phyloP scores from a whole-genome alignment of 768 basidiomycete genomes.

The Lentinula detonsa region DNA sequence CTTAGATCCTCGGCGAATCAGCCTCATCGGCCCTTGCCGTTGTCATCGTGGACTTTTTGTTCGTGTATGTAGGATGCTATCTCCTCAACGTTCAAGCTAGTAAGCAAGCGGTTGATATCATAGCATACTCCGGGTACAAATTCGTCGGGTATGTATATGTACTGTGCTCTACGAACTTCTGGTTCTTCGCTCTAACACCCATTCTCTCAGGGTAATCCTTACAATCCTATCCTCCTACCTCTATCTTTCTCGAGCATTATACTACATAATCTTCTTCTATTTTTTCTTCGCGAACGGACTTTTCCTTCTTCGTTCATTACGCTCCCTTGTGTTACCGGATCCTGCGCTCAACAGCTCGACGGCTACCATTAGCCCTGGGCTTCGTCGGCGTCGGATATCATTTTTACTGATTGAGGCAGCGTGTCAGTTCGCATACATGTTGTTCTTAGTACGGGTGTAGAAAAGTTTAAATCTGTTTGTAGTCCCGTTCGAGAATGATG shows the following conservation, averaged over 20 bases:
- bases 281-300: conserved; percentile 86
- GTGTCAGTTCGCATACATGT: conserved; percentile 82
- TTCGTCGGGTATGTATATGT: conserved; percentile 75
- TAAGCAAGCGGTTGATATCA: conserved; percentile 68
- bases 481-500: not conserved
- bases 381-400: conserved; percentile 78
- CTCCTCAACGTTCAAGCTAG: conserved; percentile 79
- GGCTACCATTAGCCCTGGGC: conserved; percentile 67
- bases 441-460: conserved; percentile 58
- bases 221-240: conserved; percentile 26
- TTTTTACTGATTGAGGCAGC: conserved; percentile 87
- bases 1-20: conserved; percentile 71
- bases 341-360: conserved; percentile 40
- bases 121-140: conserved; percentile 96
- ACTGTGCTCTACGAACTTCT: not conserved
- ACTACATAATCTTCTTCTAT: conserved; percentile 73
- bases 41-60: conserved; percentile 80
- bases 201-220: conserved; percentile 65
- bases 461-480: not conserved
- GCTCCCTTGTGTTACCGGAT: conserved; percentile 88
- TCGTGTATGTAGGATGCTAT: conserved; percentile 91
- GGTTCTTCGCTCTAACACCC: not conserved
- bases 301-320: conserved; percentile 90
- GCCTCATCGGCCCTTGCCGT: conserved; percentile 83
- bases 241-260: conserved; percentile 32